Conservation (phyloP, 83 land plant genomes). For the Isoetes engelmannii region DNA sequence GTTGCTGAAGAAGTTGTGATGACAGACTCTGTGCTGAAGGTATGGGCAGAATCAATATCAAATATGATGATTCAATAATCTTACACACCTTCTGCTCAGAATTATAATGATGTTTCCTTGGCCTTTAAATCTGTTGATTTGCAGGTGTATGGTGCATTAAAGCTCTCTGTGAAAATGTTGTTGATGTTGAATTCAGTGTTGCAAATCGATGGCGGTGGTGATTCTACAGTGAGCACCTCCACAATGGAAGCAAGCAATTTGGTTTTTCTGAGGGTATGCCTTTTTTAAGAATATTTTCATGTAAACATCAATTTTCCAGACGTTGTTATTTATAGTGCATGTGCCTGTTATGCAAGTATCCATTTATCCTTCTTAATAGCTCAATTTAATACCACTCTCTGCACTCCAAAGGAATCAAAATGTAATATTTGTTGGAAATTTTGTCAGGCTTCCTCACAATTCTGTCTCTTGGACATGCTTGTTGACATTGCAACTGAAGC, state of each 20-base stretch:
- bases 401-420: too few species aligned
- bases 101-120: background rate
- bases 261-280: slow-evolving; percentile 60
- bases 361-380: too few species aligned
- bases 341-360: too few species aligned
- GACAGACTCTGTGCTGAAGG: slow-evolving; percentile 85
- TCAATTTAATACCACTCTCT: too few species aligned
- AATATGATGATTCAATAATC: slow-evolving; percentile 2
- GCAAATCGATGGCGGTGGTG: slow-evolving; percentile 83
- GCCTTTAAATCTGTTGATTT: background rate
- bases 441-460: too few species aligned
- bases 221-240: slow-evolving; percentile 63
- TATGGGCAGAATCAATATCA: slow-evolving; percentile 1
- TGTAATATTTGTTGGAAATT: too few species aligned
- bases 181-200: slow-evolving; percentile 89
- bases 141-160: slow-evolving; percentile 93
- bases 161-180: slow-evolving; percentile 86
- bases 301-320: too few species aligned
- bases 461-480: too few species aligned
- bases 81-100: background rate
- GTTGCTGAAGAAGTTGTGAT: slow-evolving; percentile 92
- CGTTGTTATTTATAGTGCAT: too few species aligned
- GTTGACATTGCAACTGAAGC: too few species aligned
- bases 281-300: too few species aligned
- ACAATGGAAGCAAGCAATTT: slow-evolving; percentile 85